phyloP scores from a whole-genome alignment of 306 rosid genomes.

The Inga leiocalycina region DNA sequence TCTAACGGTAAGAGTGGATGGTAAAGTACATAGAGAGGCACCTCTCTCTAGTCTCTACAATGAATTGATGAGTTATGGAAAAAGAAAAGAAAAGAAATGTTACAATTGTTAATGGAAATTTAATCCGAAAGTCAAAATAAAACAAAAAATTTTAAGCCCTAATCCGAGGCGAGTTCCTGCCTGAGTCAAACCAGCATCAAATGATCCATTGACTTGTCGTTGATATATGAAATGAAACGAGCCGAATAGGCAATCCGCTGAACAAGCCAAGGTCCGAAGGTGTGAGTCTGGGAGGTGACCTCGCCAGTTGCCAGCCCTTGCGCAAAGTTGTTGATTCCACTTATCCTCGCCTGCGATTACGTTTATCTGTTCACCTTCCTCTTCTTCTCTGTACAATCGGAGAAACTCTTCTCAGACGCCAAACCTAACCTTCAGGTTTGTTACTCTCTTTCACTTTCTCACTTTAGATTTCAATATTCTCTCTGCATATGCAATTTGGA shows the following conservation, averaged over 20 bases:
- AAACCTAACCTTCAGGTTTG: background rate
- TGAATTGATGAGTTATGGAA: too few species aligned
- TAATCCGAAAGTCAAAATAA: too few species aligned
- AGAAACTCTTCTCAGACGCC: background rate
- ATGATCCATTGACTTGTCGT: background rate
- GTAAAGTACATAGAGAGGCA: too few species aligned
- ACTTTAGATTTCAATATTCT: background rate
- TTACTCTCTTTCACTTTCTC: background rate
- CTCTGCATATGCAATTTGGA: background rate
- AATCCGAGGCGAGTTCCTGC: background rate
- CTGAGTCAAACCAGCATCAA: background rate
- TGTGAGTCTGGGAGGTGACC: background rate
- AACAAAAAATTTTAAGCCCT: background rate
- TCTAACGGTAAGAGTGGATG: too few species aligned
- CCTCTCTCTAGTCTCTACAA: too few species aligned
- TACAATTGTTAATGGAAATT: too few species aligned
- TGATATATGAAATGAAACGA: background rate
- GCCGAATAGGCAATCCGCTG: background rate
- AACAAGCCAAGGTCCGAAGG: background rate
- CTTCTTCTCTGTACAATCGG: background rate
- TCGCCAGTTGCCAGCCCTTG: background rate
- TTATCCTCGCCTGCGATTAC: background rate
- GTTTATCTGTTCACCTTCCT: background rate
- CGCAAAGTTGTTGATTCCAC: background rate
- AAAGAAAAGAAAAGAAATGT: too few species aligned